phyloP scores from a whole-genome alignment of 2,329 filamentous ascomycete species.

The Clonostachys solani region DNA sequence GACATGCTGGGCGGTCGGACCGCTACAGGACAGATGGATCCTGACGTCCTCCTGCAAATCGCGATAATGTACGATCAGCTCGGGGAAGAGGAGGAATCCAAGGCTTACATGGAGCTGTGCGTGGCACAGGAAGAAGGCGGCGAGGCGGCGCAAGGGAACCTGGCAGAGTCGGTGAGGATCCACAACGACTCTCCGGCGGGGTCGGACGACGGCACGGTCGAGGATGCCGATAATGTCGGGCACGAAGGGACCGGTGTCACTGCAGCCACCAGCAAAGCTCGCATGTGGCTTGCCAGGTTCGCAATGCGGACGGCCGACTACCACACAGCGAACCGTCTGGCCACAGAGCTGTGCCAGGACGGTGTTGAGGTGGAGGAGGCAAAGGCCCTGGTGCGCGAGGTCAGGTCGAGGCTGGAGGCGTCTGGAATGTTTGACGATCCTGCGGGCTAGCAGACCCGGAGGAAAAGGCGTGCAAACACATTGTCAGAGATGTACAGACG shows the following conservation, averaged over 20 bases:
- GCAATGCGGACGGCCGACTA: conserved; percentile 75
- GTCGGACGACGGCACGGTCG: conserved; percentile 32
- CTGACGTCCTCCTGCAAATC: conserved; percentile 86
- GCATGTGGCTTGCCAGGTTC: conserved; percentile 87
- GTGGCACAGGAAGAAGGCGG: conserved; percentile 84
- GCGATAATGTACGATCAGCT: conserved; percentile 83
- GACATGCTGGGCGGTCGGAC: conserved; percentile 43
- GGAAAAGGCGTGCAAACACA: neutral
- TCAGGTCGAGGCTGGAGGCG: conserved; percentile 70
- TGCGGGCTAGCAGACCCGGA: neutral
- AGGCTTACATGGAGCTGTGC: conserved; percentile 93
- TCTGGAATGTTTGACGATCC: conserved; percentile 19
- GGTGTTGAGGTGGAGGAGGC: conserved; percentile 96
- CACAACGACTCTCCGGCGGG: conserved; percentile 47
- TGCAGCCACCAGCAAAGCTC: conserved; percentile 83
- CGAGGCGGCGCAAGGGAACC: conserved; percentile 28
- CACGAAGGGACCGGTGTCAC: conserved; percentile 76
- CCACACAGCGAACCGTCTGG: conserved; percentile 71
- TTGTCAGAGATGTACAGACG: too few relatives aligned
- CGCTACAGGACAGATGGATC: conserved; percentile 66
- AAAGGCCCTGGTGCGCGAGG: conserved; percentile 85
- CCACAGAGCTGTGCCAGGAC: conserved; percentile 90
- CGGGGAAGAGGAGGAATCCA: conserved; percentile 73
- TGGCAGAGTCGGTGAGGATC: conserved; percentile 47
- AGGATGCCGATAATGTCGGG: conserved; percentile 19